Evolutionary conservation across 192 early-diverging fungal species (phyloP), one percentile per base, ranked within the genome.

Genomic region (Umbelopsis isabellina): DNA sequence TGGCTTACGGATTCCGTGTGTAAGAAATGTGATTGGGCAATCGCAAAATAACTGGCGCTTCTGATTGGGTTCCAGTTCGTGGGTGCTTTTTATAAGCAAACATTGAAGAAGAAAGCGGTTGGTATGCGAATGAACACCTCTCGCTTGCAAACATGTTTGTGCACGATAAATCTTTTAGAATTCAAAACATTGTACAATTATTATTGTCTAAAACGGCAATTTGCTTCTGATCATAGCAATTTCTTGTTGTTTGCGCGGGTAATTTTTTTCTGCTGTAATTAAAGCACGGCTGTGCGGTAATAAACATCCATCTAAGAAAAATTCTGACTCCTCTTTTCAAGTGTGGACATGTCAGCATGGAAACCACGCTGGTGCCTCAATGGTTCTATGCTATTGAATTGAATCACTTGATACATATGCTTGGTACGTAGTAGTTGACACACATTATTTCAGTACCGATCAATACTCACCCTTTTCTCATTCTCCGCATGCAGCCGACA

Each of bases 401-500:
- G 23, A 45, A 47, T 55, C 68, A 75, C 55, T 49, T 75, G 12
- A 52, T 70, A 45, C 46, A 70, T 50, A 75, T 75, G 73, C 69
- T 75, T 35, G 73, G 73, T 75, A 50, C 22, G 73, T 75, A 18
- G 2, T 18, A 25, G 11, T 21, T 50, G 25, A n/a, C 45, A 3
- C 25, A 22, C 3, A 8, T 33, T 11, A 15, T 8, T 33, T 33
- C 25, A 27, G 0, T 37, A 41, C 37, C 1, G 15, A 15, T 23
- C 15, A 25, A 33, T 16, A 20, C 23, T 65, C n/a, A 18, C 0
- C 35, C 30, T 10, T 22, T 44, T 48, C n/a, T 37, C 22, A 16
- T 65, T 30, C 22, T 22, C 37, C 37, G 37, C 37, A 41, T 48
- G 55, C 65, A 88, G 87, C 84, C 68, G 87, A 88, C 69, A 88